Conservation (phyloP, 768 basidiomycete genomes). For the Boletus eberwhitei region DNA sequence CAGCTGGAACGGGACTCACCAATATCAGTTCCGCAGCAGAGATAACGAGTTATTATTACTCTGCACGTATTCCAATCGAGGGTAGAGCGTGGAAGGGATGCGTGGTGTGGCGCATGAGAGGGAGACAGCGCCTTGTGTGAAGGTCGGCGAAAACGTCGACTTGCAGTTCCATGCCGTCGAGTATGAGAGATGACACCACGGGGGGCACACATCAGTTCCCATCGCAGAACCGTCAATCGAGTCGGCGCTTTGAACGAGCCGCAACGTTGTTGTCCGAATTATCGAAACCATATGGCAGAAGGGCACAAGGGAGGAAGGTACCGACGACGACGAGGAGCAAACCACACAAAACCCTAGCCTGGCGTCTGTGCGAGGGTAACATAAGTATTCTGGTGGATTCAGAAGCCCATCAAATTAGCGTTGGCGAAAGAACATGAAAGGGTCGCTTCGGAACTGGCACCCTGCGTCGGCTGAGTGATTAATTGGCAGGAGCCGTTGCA, state of each 20-base stretch:
- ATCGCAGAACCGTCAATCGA: neutral
- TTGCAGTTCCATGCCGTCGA: neutral
- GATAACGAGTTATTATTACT: no score
- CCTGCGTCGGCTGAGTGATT: neutral
- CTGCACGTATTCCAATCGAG: no score
- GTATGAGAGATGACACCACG: neutral
- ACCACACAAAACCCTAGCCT: no score
- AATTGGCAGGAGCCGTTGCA: neutral
- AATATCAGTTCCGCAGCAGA: no score
- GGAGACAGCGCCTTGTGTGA: neutral
- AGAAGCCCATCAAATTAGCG: neutral
- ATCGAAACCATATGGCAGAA: neutral
- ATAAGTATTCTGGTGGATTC: neutral
- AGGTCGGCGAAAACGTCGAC: neutral
- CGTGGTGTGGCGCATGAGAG: no score
- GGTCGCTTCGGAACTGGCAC: neutral
- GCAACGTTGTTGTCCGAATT: neutral
- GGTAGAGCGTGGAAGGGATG: no score
- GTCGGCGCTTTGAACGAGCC: neutral
- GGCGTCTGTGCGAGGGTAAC: neutral
- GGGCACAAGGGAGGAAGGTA: no score
- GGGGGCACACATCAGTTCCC: neutral
- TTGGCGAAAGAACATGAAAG: neutral
- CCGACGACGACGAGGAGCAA: neutral
- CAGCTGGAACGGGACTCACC: neutral